phyloP scores from a whole-genome alignment of 208 protist species.

The Strigomonas galati region DNA sequence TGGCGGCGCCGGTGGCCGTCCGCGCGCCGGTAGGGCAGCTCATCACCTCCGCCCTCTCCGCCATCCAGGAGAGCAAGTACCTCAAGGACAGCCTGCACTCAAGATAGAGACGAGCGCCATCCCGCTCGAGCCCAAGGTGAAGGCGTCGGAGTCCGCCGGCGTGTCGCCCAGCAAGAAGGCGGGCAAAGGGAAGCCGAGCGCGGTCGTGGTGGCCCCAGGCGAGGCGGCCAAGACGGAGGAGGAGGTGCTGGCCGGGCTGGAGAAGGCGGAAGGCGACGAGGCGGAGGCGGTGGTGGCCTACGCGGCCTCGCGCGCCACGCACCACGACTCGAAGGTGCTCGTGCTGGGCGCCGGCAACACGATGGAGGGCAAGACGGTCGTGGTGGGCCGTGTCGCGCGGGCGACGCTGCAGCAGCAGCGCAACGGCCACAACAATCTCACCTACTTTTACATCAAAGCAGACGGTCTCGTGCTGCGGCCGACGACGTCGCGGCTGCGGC shows the following conservation, averaged over 20 bases:
- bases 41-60: slow-evolving; percentile 30
- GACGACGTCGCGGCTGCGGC: slow-evolving; percentile 27
- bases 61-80: slow-evolving; percentile 58
- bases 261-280: neutral
- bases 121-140: neutral
- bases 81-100: slow-evolving; percentile 61
- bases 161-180: slow-evolving; percentile 14
- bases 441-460: slow-evolving; percentile 45
- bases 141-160: neutral
- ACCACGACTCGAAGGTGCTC: slow-evolving; percentile 25
- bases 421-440: slow-evolving; percentile 14
- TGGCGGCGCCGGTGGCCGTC: slow-evolving; percentile 3
- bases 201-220: neutral
- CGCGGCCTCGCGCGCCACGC: slow-evolving; percentile 6
- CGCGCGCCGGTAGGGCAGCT: slow-evolving; percentile 25
- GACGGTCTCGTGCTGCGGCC: slow-evolving; percentile 35
- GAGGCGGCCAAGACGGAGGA: neutral
- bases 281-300: slow-evolving; percentile 12
- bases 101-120: slow-evolving; percentile 36
- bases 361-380: slow-evolving; percentile 37
- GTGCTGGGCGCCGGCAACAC: slow-evolving; percentile 42
- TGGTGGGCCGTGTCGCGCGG: slow-evolving; percentile 28
- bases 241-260: slow-evolving; percentile 14
- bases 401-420: slow-evolving; percentile 16
- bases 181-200: neutral